Evolutionary conservation across 768 basidiomycete species (phyloP), one percentile per base, ranked within the genome.

Genomic region (Lactifluus piperatus): DNA sequence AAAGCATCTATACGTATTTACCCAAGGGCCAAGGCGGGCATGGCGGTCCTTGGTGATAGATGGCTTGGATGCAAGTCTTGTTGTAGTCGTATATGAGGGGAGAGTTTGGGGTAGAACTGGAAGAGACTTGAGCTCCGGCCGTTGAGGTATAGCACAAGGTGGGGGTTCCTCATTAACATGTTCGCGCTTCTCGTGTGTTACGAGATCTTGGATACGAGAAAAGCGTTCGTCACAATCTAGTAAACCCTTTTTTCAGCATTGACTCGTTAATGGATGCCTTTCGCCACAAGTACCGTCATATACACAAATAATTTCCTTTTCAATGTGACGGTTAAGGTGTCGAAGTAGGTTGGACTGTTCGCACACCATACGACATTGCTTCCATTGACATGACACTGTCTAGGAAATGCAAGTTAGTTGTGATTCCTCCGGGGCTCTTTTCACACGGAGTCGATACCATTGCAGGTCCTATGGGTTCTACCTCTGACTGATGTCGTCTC

Each of bases 311-410:
- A 56, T n/a, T 32, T 51, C 54, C 24, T 51, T 61, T 8, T 61
- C 60, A 26, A 61, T 36, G 44, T 61, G 60, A 27, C 60, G 60
- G 36, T 51, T 16, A 36, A 61, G 54, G 55, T 61, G 60, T 39
- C 20, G 13, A 41, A 56, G 50, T 18, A 61, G 50, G 36, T 50
- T 56, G 36, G 44, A 56, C 47, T 37, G 43, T 51, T 61, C 48
- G 60, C 60, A 61, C 44, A 61, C 60, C 60, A 61, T 61, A 41
- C 60, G 60, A 29, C 60, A 61, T 47, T 61, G 49, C 46, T 61
- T 61, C 60, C 60, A 61, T 45, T 27, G 60, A 51, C 60, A 61
- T 34, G 60, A 61, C 43, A 61, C 60, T 14, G 60, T 61, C 60
- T 61, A 51, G 34, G 50, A 47, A 43, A 61, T 39, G 14, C 50